These are phyloP conservation scores for Dictyostelium citrinum DNA, from an alignment of 78 protist species.

Conservation along the genomic window DNA sequence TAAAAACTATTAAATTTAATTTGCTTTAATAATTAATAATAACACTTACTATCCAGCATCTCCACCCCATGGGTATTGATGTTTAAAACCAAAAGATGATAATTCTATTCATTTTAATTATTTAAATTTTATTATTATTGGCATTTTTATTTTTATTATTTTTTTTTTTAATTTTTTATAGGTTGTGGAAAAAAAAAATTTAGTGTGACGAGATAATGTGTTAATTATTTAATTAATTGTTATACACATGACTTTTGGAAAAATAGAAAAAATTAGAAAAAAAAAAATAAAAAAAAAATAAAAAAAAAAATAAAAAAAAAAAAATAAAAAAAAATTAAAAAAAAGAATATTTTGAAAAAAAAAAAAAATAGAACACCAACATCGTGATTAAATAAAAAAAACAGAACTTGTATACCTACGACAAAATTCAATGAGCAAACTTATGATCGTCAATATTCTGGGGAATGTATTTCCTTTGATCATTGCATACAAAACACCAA, in stretches of 20 bases:
- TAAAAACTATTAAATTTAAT: too few relatives aligned
- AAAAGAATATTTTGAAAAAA: too few relatives aligned
- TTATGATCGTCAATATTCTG: conserved; percentile 12
- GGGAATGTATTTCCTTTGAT: conserved; percentile 57
- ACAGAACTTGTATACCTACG: not conserved
- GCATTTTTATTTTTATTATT: not conserved
- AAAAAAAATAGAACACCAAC: not conserved
- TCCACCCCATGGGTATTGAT: conserved; percentile 65
- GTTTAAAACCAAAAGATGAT: conserved; percentile 65
- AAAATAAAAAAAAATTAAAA: not conserved
- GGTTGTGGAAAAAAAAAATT: too few relatives aligned
- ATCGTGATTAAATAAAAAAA: not conserved
- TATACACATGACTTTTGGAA: not conserved
- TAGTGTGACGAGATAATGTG: too few relatives aligned
- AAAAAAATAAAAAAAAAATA: not conserved
- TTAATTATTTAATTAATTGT: too few relatives aligned
- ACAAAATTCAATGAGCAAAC: conserved; percentile 29
- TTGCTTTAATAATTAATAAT: too few relatives aligned
- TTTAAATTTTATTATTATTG: not conserved
- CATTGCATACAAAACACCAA: conserved; percentile 72
- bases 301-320: not conserved
- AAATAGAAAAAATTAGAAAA: not conserved
- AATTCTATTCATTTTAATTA: conserved; percentile 8
- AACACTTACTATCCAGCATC: conserved; percentile 18
- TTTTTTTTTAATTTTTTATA: too few relatives aligned